phyloP scores from a whole-genome alignment of 768 basidiomycete genomes.

The Aureoboletus auriporus region DNA sequence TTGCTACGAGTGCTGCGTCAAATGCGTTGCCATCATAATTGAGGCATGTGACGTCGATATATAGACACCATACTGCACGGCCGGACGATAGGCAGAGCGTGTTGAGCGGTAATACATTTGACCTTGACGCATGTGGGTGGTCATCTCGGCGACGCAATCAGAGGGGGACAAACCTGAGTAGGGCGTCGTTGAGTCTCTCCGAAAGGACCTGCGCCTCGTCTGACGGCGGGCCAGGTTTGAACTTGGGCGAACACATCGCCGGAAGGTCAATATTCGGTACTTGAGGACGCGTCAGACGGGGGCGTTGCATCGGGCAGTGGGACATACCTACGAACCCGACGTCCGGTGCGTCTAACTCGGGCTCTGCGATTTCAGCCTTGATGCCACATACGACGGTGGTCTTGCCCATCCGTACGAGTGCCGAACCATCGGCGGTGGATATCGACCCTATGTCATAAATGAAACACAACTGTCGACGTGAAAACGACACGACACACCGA shows the following conservation, averaged over 20 bases:
- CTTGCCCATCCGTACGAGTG: conserved; percentile 84
- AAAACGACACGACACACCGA: conserved; percentile 52
- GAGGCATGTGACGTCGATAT: conserved; percentile 91
- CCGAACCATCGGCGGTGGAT: conserved; percentile 89
- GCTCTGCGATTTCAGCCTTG: conserved; percentile 92
- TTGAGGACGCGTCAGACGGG: conserved; percentile 23
- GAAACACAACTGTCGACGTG: neutral
- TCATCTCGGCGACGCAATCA: neutral
- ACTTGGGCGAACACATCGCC: conserved; percentile 87
- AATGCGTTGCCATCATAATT: conserved; percentile 97
- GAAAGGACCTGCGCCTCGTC: conserved; percentile 94
- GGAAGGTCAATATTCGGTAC: conserved; percentile 96
- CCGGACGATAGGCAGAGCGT: conserved; percentile 78
- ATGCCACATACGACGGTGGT: conserved; percentile 97
- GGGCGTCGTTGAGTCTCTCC: conserved; percentile 71
- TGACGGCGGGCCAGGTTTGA: conserved; percentile 92
- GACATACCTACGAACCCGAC: conserved; percentile 80
- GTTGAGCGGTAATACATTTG: conserved; percentile 57
- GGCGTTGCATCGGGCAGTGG: neutral
- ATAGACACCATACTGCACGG: conserved; percentile 89
- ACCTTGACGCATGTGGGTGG: conserved; percentile 39
- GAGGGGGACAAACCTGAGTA: conserved; percentile 54
- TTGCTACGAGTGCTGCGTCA: conserved; percentile 84
- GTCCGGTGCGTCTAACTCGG: conserved; percentile 69
- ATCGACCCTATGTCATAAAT: conserved; percentile 64